Evolutionary conservation across 306 rosid genomes (phyloP).

Genomic region (Dryas drummondii): DNA sequence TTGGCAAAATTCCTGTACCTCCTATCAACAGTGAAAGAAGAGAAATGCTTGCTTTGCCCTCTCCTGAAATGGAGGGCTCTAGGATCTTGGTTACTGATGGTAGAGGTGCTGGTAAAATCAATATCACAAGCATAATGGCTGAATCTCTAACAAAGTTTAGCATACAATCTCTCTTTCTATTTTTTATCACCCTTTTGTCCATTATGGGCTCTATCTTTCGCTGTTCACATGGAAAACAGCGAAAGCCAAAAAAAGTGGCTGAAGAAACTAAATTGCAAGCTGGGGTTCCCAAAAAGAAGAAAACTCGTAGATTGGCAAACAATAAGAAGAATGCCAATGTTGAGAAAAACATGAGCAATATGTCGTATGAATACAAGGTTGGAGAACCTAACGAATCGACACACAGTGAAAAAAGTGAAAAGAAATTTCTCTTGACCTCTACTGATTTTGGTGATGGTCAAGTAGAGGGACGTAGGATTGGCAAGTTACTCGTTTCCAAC

Average conservation of each 20-base stretch:
- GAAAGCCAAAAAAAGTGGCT: not conserved
- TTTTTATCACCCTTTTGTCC: conserved; percentile 11
- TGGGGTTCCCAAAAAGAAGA: conserved; percentile 43
- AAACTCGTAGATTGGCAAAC: conserved; percentile 35
- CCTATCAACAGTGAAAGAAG: not conserved
- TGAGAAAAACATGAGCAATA: conserved; percentile 29
- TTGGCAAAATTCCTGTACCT: conserved; percentile 7
- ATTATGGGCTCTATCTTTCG: conserved; percentile 18
- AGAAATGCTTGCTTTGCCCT: conserved; percentile 21
- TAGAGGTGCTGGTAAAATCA: conserved; percentile 3
- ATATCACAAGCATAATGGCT: not conserved
- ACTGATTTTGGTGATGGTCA: conserved; percentile 28
- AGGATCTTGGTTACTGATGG: not conserved
- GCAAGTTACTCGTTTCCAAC: conserved; percentile 57
- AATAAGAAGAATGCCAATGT: conserved; percentile 25
- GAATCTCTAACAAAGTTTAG: conserved; percentile 8
- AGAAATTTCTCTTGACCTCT: not conserved
- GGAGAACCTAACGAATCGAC: not conserved
- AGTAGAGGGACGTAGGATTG: conserved; percentile 52
- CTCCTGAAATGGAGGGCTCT: conserved; percentile 5
- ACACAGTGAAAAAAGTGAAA: conserved; percentile 22
- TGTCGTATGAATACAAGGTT: conserved; percentile 21
- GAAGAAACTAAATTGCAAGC: conserved; percentile 27
- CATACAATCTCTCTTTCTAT: conserved; percentile 9
- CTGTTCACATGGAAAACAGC: not conserved